Conservation (phyloP, 202 grass and related monocot genomes). For the Elaeis oleifera region DNA sequence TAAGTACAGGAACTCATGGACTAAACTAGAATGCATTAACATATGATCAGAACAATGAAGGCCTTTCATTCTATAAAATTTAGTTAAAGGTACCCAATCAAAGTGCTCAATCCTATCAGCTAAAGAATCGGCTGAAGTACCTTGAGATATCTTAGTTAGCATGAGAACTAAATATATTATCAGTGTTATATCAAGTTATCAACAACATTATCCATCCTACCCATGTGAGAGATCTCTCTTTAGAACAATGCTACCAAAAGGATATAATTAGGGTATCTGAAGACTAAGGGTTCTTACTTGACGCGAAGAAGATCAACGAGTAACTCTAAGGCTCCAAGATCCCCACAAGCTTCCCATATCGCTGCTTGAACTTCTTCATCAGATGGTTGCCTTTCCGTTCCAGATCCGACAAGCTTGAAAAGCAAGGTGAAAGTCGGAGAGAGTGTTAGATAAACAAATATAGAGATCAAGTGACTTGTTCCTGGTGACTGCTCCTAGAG, state of each 20-base stretch:
- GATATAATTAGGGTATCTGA: neutral
- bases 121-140: neutral
- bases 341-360: constrained; percentile 85
- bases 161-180: neutral
- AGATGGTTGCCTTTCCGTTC: constrained; percentile 43
- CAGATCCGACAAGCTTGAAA: constrained; percentile 35
- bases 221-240: neutral
- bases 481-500: neutral
- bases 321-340: constrained; percentile 60
- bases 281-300: constrained; percentile 48
- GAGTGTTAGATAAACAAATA: neutral
- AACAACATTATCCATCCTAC: neutral
- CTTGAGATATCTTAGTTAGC: neutral
- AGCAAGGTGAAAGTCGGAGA: constrained; percentile 7
- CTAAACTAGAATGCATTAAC: too few relatives aligned
- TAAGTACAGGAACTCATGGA: too few relatives aligned
- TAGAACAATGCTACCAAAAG: neutral
- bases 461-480: neutral
- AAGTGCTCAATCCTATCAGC: neutral
- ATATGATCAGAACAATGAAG: too few relatives aligned
- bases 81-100: neutral
- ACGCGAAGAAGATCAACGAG: constrained; percentile 82
- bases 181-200: neutral
- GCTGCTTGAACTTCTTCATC: constrained; percentile 52
- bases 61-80: neutral